A percentile compares a stretch with the other conserved stretches of the same genome.
phyloP scores from a whole-genome alignment of 1,284 basidiomycete genomes.

The Erythrobasidium hasegawianum region DNA sequence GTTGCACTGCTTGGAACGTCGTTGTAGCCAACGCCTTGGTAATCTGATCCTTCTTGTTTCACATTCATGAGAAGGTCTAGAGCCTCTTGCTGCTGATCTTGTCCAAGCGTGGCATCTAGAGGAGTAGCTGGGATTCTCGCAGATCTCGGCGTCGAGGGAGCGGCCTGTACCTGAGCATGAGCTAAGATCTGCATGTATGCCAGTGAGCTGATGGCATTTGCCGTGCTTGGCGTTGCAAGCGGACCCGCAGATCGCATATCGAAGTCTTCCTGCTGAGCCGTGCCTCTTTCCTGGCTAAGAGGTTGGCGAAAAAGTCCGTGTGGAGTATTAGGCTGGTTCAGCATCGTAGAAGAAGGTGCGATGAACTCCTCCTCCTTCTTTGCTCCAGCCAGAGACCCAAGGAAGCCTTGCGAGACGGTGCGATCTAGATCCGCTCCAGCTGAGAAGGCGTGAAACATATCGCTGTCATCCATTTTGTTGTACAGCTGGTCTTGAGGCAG shows the following conservation, averaged over 20 bases:
- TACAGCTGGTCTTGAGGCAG: not conserved
- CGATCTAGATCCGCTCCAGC: not conserved
- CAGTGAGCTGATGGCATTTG: conserved; percentile 24
- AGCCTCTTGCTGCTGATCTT: not conserved
- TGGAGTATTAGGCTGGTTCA: conserved; percentile 4
- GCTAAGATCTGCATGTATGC: conserved; percentile 24
- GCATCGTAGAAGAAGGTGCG: not conserved
- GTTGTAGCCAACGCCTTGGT: not conserved
- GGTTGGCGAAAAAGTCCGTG: conserved; percentile 1
- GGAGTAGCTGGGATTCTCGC: not conserved
- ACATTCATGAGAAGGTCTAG: not conserved
- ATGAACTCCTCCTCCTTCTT: not conserved
- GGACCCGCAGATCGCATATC: not conserved
- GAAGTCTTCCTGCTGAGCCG: conserved; percentile 9
- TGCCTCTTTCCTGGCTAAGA: conserved; percentile 5
- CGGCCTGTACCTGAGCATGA: not conserved
- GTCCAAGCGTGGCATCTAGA: not conserved
- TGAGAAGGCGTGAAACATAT: not conserved
- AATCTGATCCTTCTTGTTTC: not conserved
- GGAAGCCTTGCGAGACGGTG: not conserved
- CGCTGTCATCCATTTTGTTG: not conserved
- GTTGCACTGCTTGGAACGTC: not conserved
- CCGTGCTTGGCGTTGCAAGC: conserved; percentile 16
- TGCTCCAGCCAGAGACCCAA: not conserved
- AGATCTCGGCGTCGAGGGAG: not conserved